These are phyloP conservation scores for Fusarium circinatum DNA, from an alignment of 2,329 filamentous ascomycete genomes.

Conservation along the genomic window DNA sequence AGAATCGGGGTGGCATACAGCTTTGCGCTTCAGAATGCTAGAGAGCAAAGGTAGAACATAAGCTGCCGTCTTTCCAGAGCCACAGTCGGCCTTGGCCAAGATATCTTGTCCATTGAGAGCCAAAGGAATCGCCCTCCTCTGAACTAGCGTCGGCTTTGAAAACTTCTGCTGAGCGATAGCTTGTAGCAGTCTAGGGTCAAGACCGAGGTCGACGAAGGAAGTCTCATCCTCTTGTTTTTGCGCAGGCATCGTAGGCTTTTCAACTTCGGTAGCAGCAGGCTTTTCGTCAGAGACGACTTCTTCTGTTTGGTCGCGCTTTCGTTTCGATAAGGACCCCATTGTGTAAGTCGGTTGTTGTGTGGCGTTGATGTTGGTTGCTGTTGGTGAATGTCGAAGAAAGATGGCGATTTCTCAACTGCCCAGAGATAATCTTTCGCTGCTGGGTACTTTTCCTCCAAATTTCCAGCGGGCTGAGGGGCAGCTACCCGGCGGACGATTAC, in stretches of 20 bases:
- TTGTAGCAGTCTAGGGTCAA: conserved; percentile 88
- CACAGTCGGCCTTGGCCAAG: conserved; percentile 91
- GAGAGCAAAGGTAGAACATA: conserved; percentile 92
- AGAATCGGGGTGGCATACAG: conserved; percentile 53
- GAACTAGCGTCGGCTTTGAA: conserved; percentile 86
- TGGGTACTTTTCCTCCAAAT: conserved; percentile 42
- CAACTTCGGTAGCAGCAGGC: conserved; percentile 42
- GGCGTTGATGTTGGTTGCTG: not conserved
- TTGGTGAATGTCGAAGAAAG: conserved; percentile 21
- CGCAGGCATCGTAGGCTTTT: conserved; percentile 41
- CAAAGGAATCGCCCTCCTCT: conserved; percentile 86
- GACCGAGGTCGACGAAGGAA: conserved; percentile 79
- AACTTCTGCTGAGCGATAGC: conserved; percentile 87
- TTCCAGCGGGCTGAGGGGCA: conserved; percentile 43
- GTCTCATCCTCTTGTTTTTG: conserved; percentile 48
- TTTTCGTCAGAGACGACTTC: conserved; percentile 52
- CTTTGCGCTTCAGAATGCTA: conserved; percentile 81
- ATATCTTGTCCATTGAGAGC: conserved; percentile 90
- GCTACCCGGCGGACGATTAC: conserved; percentile 14
- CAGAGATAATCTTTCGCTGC: conserved; percentile 25
- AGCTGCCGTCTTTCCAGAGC: conserved; percentile 97
- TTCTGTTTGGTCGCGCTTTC: conserved; percentile 68
- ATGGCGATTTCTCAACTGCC: conserved; percentile 36
- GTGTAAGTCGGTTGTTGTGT: conserved; percentile 50
- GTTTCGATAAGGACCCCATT: conserved; percentile 57